Evolutionary conservation across 192 early-diverging fungal genomes (phyloP).

Genomic region (Coemansia sp.): DNA sequence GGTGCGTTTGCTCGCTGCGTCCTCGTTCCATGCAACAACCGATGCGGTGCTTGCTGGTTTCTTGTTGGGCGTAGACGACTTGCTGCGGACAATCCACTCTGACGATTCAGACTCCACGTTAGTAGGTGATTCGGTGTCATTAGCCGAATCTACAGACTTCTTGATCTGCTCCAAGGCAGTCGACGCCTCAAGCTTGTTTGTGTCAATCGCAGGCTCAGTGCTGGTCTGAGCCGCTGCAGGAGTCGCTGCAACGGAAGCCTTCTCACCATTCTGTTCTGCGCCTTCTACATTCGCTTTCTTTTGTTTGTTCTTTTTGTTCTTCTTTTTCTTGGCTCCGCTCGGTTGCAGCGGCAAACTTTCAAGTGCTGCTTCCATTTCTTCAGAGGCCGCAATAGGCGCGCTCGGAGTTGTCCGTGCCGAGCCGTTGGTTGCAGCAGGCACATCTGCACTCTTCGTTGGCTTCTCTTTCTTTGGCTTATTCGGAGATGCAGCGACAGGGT

Average conservation of each 20-base stretch:
- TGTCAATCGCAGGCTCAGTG: neutral
- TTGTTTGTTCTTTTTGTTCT: conserved; percentile 50
- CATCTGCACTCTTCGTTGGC: neutral
- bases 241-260: neutral
- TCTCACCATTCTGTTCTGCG: neutral
- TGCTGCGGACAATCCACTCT: conserved; percentile 40
- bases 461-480: neutral
- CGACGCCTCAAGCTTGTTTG: neutral
- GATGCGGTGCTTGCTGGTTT: conserved; percentile 33
- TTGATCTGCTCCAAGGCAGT: neutral
- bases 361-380: conserved; percentile 38
- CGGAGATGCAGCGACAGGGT: neutral
- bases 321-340: conserved; percentile 16
- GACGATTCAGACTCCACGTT: neutral
- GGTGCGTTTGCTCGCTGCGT: conserved; percentile 49
- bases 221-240: neutral
- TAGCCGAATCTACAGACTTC: neutral
- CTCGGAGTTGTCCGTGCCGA: neutral
- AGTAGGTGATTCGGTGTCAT: neutral
- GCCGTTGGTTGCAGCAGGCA: neutral
- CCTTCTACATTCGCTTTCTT: conserved; percentile 11
- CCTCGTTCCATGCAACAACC: conserved; percentile 49
- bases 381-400: conserved; percentile 12
- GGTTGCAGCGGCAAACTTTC: conserved; percentile 1
- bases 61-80: conserved; percentile 24